Base-by-base conservation (phyloP, 176 grass and related monocot species). In the Pontederia paniculata region DNA sequence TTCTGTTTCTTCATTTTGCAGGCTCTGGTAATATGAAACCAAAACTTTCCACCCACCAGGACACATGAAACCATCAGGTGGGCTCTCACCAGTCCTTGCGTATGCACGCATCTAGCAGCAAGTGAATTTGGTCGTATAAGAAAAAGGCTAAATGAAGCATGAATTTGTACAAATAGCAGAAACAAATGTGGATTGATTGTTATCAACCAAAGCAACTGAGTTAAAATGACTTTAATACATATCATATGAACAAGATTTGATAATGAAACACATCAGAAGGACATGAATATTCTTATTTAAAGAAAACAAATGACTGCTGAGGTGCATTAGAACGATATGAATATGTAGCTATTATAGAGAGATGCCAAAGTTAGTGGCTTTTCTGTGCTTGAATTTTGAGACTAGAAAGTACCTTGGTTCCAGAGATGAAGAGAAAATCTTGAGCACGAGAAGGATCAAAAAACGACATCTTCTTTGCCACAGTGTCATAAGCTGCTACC, bases 341-440 rank as follows among this genome's bases (percentile, higher is more conserved):
- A 23, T 47, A 44, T 44, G 28, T n/a, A 16, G 42, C 23, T 50
- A 28, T 0, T 42, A 7, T 1, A 42, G 4, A 44, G 50, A 49
- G 10, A 15, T 42, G 17, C 0, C 51, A 0, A 60, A 62, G 15
- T 17, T 64, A 50, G 31, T 51, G 45, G n/a, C 49, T 1, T 81
- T 51, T 15, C 48, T 15, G 3, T 51, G n/a, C n/a, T 51, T 13
- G 12, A 51, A 15, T 9, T 9, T 13, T 15, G 15, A 51, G 12
- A 9, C 9, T 15, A 51, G 12, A 17, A 15, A 51, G 48, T 69
- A 88, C 93, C 93, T 97, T 97, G 23, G 93, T 97, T 79, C 93
- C 93, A 54, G 93, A 97, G 58, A 97, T 97, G 75, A 97, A 97
- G 19, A 97, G 69, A 49, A 97, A 97, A 47, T 97, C 86, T 78